Conservation (phyloP, 768 basidiomycete genomes). For the Multifurca ochricompacta region DNA sequence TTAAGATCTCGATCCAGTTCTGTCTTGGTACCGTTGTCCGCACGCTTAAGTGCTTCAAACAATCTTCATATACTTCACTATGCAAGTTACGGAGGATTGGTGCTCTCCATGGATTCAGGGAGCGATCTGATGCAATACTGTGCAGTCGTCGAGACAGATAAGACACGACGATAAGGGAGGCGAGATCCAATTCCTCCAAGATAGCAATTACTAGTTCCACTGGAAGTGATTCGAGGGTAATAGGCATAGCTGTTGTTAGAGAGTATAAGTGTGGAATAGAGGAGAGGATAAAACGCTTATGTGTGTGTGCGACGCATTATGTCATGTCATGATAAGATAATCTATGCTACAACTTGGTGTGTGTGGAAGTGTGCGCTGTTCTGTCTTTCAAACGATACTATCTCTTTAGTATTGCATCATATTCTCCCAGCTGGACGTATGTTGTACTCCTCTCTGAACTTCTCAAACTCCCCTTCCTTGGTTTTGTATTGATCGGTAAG, state of each 20-base stretch:
- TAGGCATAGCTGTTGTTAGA: constrained; percentile 3
- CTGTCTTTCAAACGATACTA: too few species aligned
- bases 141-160: constrained; percentile 54
- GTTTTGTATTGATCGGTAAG: constrained; percentile 83
- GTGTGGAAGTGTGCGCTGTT: too few species aligned
- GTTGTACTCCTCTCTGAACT: constrained; percentile 69
- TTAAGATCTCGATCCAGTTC: constrained; percentile 73
- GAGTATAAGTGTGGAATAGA: background rate
- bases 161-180: constrained; percentile 49
- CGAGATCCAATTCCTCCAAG: constrained; percentile 58
- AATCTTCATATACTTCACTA: constrained; percentile 38
- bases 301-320: background rate
- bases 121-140: constrained; percentile 50
- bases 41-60: constrained; percentile 53
- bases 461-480: constrained; percentile 78
- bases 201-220: constrained; percentile 72
- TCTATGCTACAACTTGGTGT: background rate
- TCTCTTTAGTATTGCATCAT: background rate
- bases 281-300: background rate
- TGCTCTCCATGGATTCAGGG: constrained; percentile 68
- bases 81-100: constrained; percentile 57
- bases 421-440: constrained; percentile 44
- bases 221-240: constrained; percentile 39
- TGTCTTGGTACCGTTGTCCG: constrained; percentile 59
- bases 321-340: constrained; percentile 15